Percentiles rank a stretch among this genome's conserved stretches.
Conservation (phyloP, 2,329 filamentous ascomycete species). For the Alternaria burnsii region DNA sequence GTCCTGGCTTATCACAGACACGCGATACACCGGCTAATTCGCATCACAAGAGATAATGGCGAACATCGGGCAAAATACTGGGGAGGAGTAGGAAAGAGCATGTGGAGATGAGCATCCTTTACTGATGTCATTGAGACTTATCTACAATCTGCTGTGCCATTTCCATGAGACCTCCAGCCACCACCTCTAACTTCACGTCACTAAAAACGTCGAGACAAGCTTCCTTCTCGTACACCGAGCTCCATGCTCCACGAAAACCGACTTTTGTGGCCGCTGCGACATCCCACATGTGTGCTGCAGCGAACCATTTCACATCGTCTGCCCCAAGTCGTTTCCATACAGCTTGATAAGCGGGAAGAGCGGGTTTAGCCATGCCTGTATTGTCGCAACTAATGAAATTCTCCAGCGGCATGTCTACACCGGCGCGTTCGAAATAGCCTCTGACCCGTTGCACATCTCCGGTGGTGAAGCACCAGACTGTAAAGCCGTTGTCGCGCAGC, state of each 20-base stretch:
- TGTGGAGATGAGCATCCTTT: neutral
- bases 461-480: constrained; percentile 22
- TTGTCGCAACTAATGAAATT: constrained; percentile 63
- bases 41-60: constrained; percentile 29
- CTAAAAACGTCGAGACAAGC: constrained; percentile 19
- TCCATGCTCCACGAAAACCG: constrained; percentile 44
- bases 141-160: constrained; percentile 19
- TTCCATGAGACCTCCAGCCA: constrained; percentile 12
- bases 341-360: constrained; percentile 56
- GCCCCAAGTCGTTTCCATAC: constrained; percentile 54
- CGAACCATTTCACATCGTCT: constrained; percentile 62
- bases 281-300: constrained; percentile 69
- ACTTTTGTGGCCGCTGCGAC: constrained; percentile 60
- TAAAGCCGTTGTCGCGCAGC: constrained; percentile 18
- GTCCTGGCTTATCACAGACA: constrained; percentile 4
- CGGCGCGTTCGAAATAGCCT: constrained; percentile 61
- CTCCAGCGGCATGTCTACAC: constrained; percentile 61
- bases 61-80: constrained; percentile 40
- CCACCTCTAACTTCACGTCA: constrained; percentile 17
- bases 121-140: constrained; percentile 12
- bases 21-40: neutral
- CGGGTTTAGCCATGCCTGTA: constrained; percentile 60
- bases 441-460: constrained; percentile 46
- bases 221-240: constrained; percentile 17
- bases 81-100: constrained; percentile 14